Conservation (phyloP, 345 rosid species). For the Ceriops zippeliana region DNA sequence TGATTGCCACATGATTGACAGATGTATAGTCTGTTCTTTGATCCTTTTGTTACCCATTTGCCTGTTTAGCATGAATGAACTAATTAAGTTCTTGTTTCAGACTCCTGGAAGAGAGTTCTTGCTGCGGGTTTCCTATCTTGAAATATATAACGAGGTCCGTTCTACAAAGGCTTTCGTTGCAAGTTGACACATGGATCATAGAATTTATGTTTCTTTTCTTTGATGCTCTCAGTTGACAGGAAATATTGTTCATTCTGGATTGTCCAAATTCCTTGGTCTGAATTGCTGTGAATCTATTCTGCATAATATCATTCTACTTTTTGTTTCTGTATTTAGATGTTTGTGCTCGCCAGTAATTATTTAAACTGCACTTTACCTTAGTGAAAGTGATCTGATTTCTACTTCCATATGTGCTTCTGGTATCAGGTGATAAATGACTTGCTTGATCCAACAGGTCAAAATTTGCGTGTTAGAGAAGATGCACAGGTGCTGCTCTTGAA, state of each 20-base stretch:
- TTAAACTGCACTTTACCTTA: background rate
- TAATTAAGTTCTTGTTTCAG: constrained; percentile 41
- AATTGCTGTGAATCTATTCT: too few species aligned
- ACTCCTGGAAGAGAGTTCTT: constrained; percentile 98
- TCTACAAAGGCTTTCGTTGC: background rate
- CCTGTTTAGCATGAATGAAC: constrained; percentile 19
- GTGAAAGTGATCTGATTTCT: constrained; percentile 11
- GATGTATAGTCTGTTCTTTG: background rate
- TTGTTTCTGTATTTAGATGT: background rate
- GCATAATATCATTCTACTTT: background rate
- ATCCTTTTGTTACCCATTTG: background rate
- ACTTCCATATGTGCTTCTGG: constrained; percentile 20
- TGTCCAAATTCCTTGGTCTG: background rate
- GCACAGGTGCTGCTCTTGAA: constrained; percentile 62
- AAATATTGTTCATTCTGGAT: background rate
- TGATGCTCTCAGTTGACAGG: background rate
- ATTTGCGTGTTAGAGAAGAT: constrained; percentile 99
- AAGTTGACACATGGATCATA: background rate
- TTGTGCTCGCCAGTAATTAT: background rate
- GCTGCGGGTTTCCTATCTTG: constrained; percentile 97
- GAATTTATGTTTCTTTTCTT: background rate
- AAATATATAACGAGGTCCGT: constrained; percentile 98
- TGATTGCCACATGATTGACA: too few species aligned
- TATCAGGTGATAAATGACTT: constrained; percentile 97
- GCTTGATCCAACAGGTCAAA: constrained; percentile 99